Evolutionary conservation across 1,284 basidiomycete species (phyloP).

Genomic region (Trichosporon sp.): DNA sequence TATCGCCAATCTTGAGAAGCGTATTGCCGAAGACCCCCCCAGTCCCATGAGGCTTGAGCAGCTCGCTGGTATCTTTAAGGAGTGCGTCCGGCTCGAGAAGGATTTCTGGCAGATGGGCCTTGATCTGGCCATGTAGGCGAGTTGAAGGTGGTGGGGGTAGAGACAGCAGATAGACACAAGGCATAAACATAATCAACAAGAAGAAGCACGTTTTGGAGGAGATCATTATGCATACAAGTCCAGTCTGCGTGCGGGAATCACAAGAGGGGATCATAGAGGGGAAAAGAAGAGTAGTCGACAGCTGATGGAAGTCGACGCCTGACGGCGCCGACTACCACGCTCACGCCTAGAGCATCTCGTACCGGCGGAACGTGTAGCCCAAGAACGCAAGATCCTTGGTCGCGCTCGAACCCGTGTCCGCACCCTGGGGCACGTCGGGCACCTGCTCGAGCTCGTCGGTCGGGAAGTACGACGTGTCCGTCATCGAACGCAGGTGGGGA

Average conservation of each 20-base stretch:
- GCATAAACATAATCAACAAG: too few relatives aligned
- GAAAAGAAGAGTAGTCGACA: too few relatives aligned
- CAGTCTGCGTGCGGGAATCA: background rate
- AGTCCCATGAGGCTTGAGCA: constrained; percentile 59
- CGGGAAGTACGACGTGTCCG: constrained; percentile 87
- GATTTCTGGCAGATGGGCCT: constrained; percentile 73
- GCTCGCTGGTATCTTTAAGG: constrained; percentile 69
- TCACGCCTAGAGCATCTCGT: constrained; percentile 43
- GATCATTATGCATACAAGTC: constrained; percentile 17
- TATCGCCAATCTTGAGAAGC: constrained; percentile 60
- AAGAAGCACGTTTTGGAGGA: too few relatives aligned
- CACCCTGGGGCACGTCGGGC: constrained; percentile 55
- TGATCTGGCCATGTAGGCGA: too few relatives aligned
- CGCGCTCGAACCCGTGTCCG: constrained; percentile 61
- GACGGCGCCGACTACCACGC: too few relatives aligned
- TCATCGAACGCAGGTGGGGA: constrained; percentile 83
- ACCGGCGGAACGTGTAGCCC: constrained; percentile 57
- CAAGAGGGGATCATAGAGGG: background rate
- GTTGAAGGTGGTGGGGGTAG: too few relatives aligned
- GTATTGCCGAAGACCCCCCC: constrained; percentile 61
- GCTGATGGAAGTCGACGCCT: background rate
- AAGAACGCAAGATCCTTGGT: constrained; percentile 88
- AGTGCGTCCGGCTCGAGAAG: constrained; percentile 71
- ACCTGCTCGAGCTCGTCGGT: constrained; percentile 89
- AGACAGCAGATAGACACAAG: too few relatives aligned